Evolutionary conservation across 1,139 yeast species (phyloP).

Genomic region (Pichia cactophila): DNA sequence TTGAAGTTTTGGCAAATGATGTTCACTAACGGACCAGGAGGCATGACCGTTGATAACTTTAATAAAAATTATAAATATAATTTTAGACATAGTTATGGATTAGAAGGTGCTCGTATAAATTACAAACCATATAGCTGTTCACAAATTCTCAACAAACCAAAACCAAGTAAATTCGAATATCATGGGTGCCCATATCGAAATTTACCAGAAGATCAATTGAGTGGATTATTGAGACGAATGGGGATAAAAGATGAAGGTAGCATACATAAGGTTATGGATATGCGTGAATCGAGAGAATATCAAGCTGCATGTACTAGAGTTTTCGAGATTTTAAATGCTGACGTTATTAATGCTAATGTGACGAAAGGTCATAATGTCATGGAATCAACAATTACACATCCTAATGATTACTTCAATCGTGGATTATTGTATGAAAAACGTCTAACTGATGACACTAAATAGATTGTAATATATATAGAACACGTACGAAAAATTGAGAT

Average conservation of each 20-base stretch:
- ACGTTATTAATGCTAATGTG: conserved; percentile 33
- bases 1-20: conserved; percentile 74
- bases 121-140: conserved; percentile 84
- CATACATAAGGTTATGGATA: conserved; percentile 51
- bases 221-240: conserved; percentile 48
- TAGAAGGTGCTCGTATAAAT: conserved; percentile 83
- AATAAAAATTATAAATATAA: conserved; percentile 84
- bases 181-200: conserved; percentile 96
- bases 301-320: conserved; percentile 88
- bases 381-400: conserved; percentile 61
- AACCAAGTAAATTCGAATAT: conserved; percentile 57
- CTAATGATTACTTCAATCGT: conserved; percentile 81
- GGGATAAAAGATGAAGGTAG: conserved; percentile 67
- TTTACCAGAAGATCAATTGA: conserved; percentile 53
- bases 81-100: conserved; percentile 81
- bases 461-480: neutral
- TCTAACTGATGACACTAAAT: neutral
- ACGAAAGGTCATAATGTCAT: conserved; percentile 36
- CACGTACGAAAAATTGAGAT: neutral
- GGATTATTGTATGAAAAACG: conserved; percentile 37
- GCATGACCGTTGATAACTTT: conserved; percentile 63
- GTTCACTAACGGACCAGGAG: conserved; percentile 45
- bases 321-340: conserved; percentile 66
- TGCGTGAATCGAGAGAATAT: conserved; percentile 58
- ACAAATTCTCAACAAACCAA: conserved; percentile 63